Conservation (phyloP, 1,139 yeast species). For the Geotrichum reessii region DNA sequence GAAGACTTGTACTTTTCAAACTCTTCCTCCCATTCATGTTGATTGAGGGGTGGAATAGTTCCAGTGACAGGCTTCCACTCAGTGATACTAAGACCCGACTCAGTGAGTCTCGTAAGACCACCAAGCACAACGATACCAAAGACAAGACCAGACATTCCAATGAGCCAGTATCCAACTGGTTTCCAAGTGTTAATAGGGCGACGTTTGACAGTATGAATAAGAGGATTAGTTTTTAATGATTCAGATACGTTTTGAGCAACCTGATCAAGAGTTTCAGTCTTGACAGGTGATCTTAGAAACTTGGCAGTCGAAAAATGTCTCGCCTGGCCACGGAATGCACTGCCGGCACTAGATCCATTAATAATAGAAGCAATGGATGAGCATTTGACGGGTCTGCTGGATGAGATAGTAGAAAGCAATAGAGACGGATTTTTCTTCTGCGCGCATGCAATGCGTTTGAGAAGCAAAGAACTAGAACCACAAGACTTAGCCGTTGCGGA, state of each 20-base stretch:
- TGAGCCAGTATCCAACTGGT: conserved; percentile 76
- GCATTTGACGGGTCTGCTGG: conserved; percentile 5
- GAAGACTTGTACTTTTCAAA: conserved; percentile 74
- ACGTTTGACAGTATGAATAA: conserved; percentile 19
- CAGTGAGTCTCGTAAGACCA: conserved; percentile 91
- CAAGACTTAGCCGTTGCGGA: conserved; percentile 30
- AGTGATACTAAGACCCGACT: conserved; percentile 91
- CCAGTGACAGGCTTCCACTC: conserved; percentile 99
- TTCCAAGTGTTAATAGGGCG: conserved; percentile 32
- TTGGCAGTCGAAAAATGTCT: conserved; percentile 17
- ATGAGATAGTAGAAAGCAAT: background rate
- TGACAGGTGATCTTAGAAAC: conserved; percentile 6
- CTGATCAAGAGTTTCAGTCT: conserved; percentile 18
- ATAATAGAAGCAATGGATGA: conserved; percentile 1
- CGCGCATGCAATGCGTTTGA: conserved; percentile 4
- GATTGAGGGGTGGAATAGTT: conserved; percentile 74
- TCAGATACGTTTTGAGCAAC: conserved; percentile 18
- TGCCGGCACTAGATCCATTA: background rate
- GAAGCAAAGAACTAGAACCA: conserved; percentile 24
- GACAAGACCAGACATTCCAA: conserved; percentile 85
- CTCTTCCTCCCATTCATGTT: conserved; percentile 79
- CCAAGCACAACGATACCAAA: conserved; percentile 96
- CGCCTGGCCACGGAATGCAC: background rate
- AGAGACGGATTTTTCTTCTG: background rate
- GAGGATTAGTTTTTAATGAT: conserved; percentile 18